Percentiles rank a stretch among this genome's conserved stretches.
Conservation (phyloP, 352 stramenopile genomes). For the Globisporangium radiosum region DNA sequence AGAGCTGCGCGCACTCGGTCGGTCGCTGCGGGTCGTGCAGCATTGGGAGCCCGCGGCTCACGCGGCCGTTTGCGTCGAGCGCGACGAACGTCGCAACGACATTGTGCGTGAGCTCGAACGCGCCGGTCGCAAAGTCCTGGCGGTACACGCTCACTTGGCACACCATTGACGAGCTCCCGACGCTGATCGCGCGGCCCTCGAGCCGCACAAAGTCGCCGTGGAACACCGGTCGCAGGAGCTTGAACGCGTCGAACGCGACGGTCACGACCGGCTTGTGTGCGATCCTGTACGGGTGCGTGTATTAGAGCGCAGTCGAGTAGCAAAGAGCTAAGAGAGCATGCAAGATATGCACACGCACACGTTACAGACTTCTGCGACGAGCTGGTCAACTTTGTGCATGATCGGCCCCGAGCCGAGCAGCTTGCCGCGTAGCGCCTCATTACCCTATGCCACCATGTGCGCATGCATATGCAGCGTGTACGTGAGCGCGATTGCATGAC, state of each 20-base stretch:
- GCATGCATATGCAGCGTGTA: background rate
- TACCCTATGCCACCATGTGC: conserved; percentile 17
- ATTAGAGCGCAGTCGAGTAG: background rate
- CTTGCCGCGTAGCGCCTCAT: conserved; percentile 42
- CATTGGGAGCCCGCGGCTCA: conserved; percentile 14
- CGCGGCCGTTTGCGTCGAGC: conserved; percentile 18
- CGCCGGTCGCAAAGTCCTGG: conserved; percentile 22
- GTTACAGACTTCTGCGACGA: conserved; percentile 25
- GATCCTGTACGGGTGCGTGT: conserved; percentile 12
- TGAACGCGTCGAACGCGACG: conserved; percentile 42
- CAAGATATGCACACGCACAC: conserved; percentile 4
- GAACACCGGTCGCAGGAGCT: conserved; percentile 25
- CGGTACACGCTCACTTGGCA: conserved; percentile 38
- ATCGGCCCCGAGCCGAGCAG: conserved; percentile 41
- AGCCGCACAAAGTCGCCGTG: conserved; percentile 38
- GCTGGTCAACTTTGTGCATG: conserved; percentile 40
- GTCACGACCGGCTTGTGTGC: conserved; percentile 26
- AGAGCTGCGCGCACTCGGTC: conserved; percentile 21
- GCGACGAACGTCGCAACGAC: conserved; percentile 35
- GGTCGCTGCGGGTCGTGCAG: conserved; percentile 19
- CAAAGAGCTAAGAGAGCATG: background rate
- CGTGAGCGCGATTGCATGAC: background rate
- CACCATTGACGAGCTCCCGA: conserved; percentile 32
- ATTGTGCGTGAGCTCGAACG: conserved; percentile 42
- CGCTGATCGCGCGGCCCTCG: conserved; percentile 29